These are phyloP conservation scores for Aristolochia fimbriata DNA, from an alignment of 164 flowering plant species.

Conservation along the genomic window DNA sequence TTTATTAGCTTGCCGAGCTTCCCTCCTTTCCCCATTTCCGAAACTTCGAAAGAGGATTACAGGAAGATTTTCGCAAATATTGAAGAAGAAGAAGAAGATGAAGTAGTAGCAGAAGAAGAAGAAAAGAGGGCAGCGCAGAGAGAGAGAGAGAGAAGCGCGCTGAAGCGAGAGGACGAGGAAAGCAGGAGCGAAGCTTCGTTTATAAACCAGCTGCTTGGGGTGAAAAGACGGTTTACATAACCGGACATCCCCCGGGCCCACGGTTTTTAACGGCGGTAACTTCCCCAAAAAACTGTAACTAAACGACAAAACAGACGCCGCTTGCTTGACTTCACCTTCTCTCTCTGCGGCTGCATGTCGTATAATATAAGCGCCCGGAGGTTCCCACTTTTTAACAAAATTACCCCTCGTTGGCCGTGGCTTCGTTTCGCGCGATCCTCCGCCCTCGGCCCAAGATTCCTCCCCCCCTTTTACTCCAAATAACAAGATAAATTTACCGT, in stretches of 20 bases:
- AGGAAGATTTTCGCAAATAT: not conserved
- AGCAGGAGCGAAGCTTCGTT: conserved; percentile 24
- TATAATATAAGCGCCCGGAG: too few species aligned
- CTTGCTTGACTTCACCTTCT: too few species aligned
- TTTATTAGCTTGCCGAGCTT: conserved; percentile 37
- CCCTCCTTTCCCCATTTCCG: conserved; percentile 25
- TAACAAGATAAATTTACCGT: too few species aligned
- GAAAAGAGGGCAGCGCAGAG: not conserved
- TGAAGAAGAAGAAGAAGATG: not conserved
- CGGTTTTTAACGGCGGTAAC: not conserved
- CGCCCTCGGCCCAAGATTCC: too few species aligned
- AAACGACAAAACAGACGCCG: not conserved
- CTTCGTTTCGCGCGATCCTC: too few species aligned
- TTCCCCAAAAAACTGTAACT: not conserved
- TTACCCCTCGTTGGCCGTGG: too few species aligned
- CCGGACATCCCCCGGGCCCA: not conserved
- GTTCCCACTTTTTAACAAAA: too few species aligned
- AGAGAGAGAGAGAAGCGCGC: too few species aligned
- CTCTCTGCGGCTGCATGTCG: too few species aligned
- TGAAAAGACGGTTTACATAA: not conserved
- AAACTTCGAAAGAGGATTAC: not conserved
- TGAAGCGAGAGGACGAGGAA: conserved; percentile 12
- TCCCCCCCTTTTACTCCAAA: too few species aligned
- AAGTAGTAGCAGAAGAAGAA: not conserved
- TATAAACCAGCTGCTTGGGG: conserved; percentile 8